Evolutionary conservation across 169 alveolate species (phyloP).

Genomic region (Plasmodium malariae): DNA sequence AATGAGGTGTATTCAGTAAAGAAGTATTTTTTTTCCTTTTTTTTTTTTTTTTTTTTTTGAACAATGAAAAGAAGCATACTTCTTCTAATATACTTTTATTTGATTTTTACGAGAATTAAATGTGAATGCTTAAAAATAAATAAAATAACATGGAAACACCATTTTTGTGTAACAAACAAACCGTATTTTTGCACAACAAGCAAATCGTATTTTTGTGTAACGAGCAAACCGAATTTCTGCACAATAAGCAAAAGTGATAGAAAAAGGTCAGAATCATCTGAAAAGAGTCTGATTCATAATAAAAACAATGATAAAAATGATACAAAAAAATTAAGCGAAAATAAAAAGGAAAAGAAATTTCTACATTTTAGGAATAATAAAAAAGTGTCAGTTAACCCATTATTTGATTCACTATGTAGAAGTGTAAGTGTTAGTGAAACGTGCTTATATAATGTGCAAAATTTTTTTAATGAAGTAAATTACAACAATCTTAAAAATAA

Average conservation of each 20-base stretch:
- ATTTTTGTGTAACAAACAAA: neutral
- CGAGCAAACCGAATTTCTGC: neutral
- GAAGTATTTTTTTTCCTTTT: neutral
- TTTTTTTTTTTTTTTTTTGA: neutral
- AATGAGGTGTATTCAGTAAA: conserved; percentile 9
- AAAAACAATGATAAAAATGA: neutral
- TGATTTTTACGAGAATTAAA: conserved; percentile 1
- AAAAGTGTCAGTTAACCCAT: conserved; percentile 46
- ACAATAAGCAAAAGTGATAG: neutral
- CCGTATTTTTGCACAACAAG: neutral
- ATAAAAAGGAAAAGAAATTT: conserved; percentile 48
- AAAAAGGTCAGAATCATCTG: neutral
- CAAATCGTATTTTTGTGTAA: too few species aligned
- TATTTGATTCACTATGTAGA: conserved; percentile 54
- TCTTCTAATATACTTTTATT: conserved; percentile 7
- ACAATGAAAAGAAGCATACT: conserved; percentile 33
- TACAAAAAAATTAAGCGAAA: conserved; percentile 9
- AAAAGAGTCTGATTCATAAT: neutral
- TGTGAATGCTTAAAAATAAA: conserved; percentile 18
- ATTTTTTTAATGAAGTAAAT: conserved; percentile 48
- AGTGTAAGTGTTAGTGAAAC: conserved; percentile 75
- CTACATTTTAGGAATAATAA: conserved; percentile 47
- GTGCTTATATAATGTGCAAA: conserved; percentile 60
- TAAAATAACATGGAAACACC: neutral
- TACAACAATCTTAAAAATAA: conserved; percentile 9